Base-by-base conservation (phyloP, 192 early-diverging fungal genomes). In the Backusella luteola region DNA sequence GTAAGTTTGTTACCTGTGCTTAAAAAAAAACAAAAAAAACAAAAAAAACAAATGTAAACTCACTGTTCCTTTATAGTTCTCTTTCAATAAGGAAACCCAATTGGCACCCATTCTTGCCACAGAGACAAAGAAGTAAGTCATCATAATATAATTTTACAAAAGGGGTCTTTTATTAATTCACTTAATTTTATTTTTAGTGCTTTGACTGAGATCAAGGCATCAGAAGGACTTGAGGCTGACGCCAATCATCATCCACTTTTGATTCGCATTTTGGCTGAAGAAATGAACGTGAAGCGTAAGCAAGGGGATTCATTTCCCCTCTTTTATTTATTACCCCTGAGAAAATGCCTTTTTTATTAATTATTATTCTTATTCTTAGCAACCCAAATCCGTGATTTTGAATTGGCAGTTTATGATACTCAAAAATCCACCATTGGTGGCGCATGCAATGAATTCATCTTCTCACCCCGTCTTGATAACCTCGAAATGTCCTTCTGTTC, bases 331-430 rank as follows among this genome's bases (percentile, higher is more conserved):
- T 35, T 17, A 68, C 21, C 29, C 34, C n/a, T 68, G 17, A n/a
- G 46, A 49, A 49, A 21, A n/a, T n/a, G 46, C 6, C 21, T 38
- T 73, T 23, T 56, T 56, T 38, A 36, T 32, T 56, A 19, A 23
- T 72, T 72, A 21, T 26, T 21, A n/a, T 36, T 56, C 36, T 26
- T 29, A 21, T 11, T 63, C 29, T 63, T 39, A 89, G 93, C 88
- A 21, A 85, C 84, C 1, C 85, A 95, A 76, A 96, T 99, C 73
- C 82, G 90, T 39, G 98, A 99, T 85, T 97, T 99, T 88, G 98
- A 99, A 82, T 88, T 99, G 34, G 97, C 96, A 82, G 87, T 99
- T 49, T 99, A 93, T 78, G 98, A 99, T 82, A 97, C 95, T 26
- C 95, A 99, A 42, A 56, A 68, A 73, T 91, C 97, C 17, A 83